These are phyloP conservation scores for Orbilia javanica DNA, from an alignment of 2,329 filamentous ascomycete genomes.

Conservation along the genomic window DNA sequence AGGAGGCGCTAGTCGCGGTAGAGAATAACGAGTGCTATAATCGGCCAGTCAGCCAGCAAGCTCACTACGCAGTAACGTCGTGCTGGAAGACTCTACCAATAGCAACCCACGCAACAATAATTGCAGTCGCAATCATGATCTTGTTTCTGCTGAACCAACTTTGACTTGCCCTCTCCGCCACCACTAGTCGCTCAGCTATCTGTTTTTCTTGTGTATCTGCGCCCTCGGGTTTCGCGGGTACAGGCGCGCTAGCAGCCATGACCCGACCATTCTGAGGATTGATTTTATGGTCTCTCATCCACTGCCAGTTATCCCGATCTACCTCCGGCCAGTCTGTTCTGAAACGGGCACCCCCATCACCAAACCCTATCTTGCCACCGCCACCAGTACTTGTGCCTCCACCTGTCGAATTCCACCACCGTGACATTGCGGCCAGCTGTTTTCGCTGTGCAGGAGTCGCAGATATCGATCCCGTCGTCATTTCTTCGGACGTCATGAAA, in stretches of 20 bases:
- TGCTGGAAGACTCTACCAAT: conserved; percentile 48
- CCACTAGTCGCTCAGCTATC: conserved; percentile 5
- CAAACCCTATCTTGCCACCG: conserved; percentile 72
- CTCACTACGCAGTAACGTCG: conserved; percentile 34
- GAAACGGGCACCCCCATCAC: conserved; percentile 93
- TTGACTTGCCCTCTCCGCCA: conserved; percentile 37
- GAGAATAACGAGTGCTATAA: conserved; percentile 5
- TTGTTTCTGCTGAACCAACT: conserved; percentile 55
- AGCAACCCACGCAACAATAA: conserved; percentile 52
- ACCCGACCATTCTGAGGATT: conserved; percentile 77
- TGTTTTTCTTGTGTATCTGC: conserved; percentile 17
- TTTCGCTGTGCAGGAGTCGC: conserved; percentile 82
- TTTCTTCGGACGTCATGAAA: conserved; percentile 99
- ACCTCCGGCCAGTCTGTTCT: conserved; percentile 88
- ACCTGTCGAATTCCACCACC: conserved; percentile 98
- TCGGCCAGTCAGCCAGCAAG: neutral
- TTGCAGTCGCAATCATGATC: conserved; percentile 43
- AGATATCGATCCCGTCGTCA: conserved; percentile 92
- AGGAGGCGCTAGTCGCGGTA: conserved; percentile 5
- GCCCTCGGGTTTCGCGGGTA: conserved; percentile 19
- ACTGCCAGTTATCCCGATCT: conserved; percentile 89
- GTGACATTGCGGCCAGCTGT: conserved; percentile 79
- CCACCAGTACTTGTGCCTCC: conserved; percentile 79
- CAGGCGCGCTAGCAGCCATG: conserved; percentile 15
- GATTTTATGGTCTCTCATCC: conserved; percentile 86